Percentiles rank a stretch among this genome's conserved stretches.
Conservation (phyloP, 257 asterid genomes). For the Oldenlandia corymbosa region DNA sequence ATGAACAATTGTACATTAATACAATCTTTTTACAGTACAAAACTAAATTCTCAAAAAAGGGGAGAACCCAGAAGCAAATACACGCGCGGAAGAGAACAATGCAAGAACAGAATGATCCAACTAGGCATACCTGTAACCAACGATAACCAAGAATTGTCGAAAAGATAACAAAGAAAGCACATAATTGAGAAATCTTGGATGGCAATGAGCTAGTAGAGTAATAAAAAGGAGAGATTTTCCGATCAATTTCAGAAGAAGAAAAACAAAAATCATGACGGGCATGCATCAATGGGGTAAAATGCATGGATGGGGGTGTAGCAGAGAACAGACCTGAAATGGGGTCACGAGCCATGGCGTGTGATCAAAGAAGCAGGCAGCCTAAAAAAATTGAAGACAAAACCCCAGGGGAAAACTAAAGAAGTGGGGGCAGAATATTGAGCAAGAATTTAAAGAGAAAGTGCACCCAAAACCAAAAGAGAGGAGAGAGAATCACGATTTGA, state of each 20-base stretch:
- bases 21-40: background rate
- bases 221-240: background rate
- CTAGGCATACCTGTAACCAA: background rate
- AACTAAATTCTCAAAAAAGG: background rate
- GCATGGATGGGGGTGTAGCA: slow-evolving; percentile 4
- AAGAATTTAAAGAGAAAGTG: background rate
- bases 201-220: background rate
- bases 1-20: too few species aligned
- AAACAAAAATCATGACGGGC: background rate
- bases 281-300: slow-evolving; percentile 1
- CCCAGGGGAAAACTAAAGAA: slow-evolving; percentile 4
- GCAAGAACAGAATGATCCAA: slow-evolving; percentile 26
- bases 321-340: slow-evolving; percentile 48
- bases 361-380: background rate
- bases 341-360: slow-evolving; percentile 41
- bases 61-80: background rate
- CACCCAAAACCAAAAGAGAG: background rate
- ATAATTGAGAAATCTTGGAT: slow-evolving; percentile 1
- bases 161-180: background rate
- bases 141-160: background rate
- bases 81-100: background rate
- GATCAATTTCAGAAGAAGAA: slow-evolving; percentile 9
- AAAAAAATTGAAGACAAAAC: background rate
- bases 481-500: background rate
- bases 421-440: background rate